A percentile compares a stretch with the other conserved stretches of the same genome.
phyloP scores from a whole-genome alignment of 768 basidiomycete species.

The Pleurotus tuoliensis region DNA sequence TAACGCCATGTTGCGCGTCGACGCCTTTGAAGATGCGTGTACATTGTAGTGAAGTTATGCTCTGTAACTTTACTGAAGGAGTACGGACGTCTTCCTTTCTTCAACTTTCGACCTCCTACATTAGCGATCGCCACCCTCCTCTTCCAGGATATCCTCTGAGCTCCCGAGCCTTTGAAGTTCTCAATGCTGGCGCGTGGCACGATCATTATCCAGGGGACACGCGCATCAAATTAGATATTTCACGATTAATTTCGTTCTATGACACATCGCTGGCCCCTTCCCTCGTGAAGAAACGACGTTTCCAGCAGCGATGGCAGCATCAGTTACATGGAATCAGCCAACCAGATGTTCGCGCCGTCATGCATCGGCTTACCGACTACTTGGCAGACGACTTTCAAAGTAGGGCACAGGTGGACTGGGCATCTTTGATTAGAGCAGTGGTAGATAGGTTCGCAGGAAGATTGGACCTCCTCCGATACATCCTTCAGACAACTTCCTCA shows the following conservation, averaged over 20 bases:
- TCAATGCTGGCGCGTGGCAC: slow-evolving; percentile 28
- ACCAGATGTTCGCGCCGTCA: slow-evolving; percentile 15
- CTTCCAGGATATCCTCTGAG: neutral
- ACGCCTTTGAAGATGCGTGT: neutral
- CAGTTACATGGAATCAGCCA: slow-evolving; percentile 20
- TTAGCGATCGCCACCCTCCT: neutral
- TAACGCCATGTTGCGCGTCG: neutral
- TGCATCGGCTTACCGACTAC: slow-evolving; percentile 13
- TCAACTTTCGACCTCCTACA: neutral
- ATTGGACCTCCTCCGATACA: slow-evolving; percentile 24
- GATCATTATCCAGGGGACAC: slow-evolving; percentile 30
- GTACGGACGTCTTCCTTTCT: neutral
- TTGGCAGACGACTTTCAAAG: slow-evolving; percentile 4
- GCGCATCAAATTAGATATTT: slow-evolving; percentile 27
- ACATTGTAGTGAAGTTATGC: slow-evolving; percentile 28
- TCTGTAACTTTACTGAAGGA: slow-evolving; percentile 28
- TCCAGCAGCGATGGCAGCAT: slow-evolving; percentile 18
- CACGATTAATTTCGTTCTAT: slow-evolving; percentile 31
- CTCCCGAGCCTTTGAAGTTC: slow-evolving; percentile 7
- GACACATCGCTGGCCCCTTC: slow-evolving; percentile 25
- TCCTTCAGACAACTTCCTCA: slow-evolving; percentile 12
- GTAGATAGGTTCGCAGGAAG: slow-evolving; percentile 28
- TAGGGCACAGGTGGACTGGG: slow-evolving; percentile 32
- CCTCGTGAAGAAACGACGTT: slow-evolving; percentile 18
- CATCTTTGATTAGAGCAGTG: slow-evolving; percentile 22